phyloP scores from a whole-genome alignment of 2,329 filamentous ascomycete species.

The Ophiostoma fasciatum region DNA sequence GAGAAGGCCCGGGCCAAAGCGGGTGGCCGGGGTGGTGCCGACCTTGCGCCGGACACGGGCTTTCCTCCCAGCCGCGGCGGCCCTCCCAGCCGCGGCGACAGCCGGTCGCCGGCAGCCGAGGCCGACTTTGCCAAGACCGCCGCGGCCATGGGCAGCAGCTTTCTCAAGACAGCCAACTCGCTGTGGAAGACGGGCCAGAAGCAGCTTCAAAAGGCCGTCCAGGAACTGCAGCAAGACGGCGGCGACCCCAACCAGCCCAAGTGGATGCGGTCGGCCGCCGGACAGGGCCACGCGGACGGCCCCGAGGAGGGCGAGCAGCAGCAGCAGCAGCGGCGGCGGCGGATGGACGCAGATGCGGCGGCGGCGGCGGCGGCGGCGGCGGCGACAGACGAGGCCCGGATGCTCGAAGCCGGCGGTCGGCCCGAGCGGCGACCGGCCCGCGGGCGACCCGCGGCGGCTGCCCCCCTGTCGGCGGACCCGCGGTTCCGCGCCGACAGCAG shows the following conservation, averaged over 20 bases:
- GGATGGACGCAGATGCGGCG: no score
- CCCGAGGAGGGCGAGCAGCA: not conserved
- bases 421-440: constrained; percentile 25
- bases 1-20: constrained; percentile 40
- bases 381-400: constrained; percentile 58
- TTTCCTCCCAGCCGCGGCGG: constrained; percentile 23
- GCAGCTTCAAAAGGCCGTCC: constrained; percentile 79
- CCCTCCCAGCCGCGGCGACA: constrained; percentile 34
- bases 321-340: constrained; percentile 1
- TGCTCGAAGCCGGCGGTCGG: constrained; percentile 54
- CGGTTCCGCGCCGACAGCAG: constrained; percentile 17
- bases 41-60: constrained; percentile 51
- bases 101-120: constrained; percentile 43
- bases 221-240: constrained; percentile 61
- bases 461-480: constrained; percentile 16
- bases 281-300: constrained; percentile 26
- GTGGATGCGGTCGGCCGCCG: constrained; percentile 77
- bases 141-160: constrained; percentile 62
- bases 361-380: not conserved
- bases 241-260: constrained; percentile 73
- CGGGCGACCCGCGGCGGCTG: constrained; percentile 9
- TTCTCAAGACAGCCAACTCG: constrained; percentile 89
- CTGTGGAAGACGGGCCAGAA: constrained; percentile 93
- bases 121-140: constrained; percentile 69
- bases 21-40: constrained; percentile 19